These are phyloP conservation scores for Umbilicaria muhlenbergii DNA, from an alignment of 495 filamentous ascomycete species.

Conservation along the genomic window DNA sequence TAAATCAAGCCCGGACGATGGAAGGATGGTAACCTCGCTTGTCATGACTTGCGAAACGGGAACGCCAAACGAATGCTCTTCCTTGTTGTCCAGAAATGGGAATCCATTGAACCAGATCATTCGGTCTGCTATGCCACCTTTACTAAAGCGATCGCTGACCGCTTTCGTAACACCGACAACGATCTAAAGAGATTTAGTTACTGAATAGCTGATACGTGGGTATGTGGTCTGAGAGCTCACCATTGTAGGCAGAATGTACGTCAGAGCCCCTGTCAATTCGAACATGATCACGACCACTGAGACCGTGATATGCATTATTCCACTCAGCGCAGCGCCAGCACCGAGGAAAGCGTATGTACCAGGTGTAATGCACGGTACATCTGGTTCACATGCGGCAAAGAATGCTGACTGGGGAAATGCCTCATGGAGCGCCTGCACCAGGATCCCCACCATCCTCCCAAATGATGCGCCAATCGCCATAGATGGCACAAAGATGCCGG, in stretches of 20 bases:
- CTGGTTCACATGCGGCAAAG: slow-evolving; percentile 75
- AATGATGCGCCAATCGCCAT: slow-evolving; percentile 96
- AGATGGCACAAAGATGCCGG: slow-evolving; percentile 92
- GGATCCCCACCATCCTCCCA: slow-evolving; percentile 81
- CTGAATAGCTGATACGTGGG: background rate
- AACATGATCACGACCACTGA: slow-evolving; percentile 99
- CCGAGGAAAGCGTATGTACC: slow-evolving; percentile 94
- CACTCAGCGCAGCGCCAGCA: slow-evolving; percentile 86
- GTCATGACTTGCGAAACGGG: slow-evolving; percentile 92
- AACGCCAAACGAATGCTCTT: slow-evolving; percentile 94
- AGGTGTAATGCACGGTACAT: slow-evolving; percentile 92
- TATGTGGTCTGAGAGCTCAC: slow-evolving; percentile 20
- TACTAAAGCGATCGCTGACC: slow-evolving; percentile 78
- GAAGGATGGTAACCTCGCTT: slow-evolving; percentile 55
- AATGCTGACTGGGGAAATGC: slow-evolving; percentile 66
- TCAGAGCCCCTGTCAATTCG: slow-evolving; percentile 84
- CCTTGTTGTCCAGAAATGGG: slow-evolving; percentile 94
- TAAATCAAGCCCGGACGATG: slow-evolving; percentile 58
- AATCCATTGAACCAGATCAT: slow-evolving; percentile 99
- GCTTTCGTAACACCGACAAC: slow-evolving; percentile 96
- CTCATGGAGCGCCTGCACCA: slow-evolving; percentile 82
- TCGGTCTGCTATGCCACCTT: slow-evolving; percentile 91
- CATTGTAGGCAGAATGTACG: slow-evolving; percentile 95
- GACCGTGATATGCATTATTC: slow-evolving; percentile 95
- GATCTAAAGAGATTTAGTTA: slow-evolving; percentile 34